Evolutionary conservation across 164 flowering plant species (phyloP).

Genomic region (Nymphaea thermarum): DNA sequence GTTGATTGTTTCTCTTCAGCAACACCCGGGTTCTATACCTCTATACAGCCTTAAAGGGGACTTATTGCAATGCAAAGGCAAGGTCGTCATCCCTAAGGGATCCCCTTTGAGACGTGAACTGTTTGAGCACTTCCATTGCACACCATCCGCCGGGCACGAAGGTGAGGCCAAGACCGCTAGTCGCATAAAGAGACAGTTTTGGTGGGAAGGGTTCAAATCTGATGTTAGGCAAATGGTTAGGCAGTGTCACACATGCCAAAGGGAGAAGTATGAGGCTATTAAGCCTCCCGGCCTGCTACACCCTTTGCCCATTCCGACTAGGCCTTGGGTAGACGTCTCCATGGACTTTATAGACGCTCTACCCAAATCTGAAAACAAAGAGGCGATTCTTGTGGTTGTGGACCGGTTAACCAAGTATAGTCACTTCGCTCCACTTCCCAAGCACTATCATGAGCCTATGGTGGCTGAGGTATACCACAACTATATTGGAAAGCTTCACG

Average conservation of each 20-base stretch:
- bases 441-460: background rate
- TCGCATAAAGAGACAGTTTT: background rate
- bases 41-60: too few species aligned
- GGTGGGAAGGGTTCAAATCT: background rate
- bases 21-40: too few species aligned
- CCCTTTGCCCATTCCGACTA: background rate
- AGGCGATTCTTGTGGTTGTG: background rate
- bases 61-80: too few species aligned
- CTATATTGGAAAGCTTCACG: constrained; percentile 1
- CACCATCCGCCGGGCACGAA: background rate
- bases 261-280: background rate
- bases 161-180: background rate
- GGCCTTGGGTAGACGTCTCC: background rate
- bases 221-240: background rate
- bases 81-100: too few species aligned
- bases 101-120: background rate
- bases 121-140: background rate
- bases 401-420: background rate
- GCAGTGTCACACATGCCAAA: background rate
- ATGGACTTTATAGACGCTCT: constrained; percentile 2
- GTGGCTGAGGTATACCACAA: constrained; percentile 1
- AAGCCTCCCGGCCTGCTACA: background rate
- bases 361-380: background rate
- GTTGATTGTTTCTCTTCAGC: too few species aligned
- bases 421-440: background rate